A percentile compares a stretch with the other conserved stretches of the same genome.
Evolutionary conservation across 225 moss, liverwort and hornwort species (phyloP).

Genomic region (Polytrichum formosum): DNA sequence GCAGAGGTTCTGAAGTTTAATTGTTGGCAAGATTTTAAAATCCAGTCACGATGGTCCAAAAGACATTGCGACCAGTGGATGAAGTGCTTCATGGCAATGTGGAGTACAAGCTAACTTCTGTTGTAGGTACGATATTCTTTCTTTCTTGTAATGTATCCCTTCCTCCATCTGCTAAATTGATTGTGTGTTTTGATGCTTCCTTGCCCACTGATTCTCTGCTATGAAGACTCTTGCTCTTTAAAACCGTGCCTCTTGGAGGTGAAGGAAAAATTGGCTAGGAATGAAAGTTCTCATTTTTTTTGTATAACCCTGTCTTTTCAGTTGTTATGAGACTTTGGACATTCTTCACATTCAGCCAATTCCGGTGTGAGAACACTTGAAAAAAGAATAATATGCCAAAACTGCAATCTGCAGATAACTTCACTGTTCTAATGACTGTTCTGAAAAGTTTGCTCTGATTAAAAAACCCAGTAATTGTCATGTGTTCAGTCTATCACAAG

Average conservation of each 20-base stretch:
- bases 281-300: not conserved
- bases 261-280: too few relatives aligned
- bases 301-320: not conserved
- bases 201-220: not conserved
- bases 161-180: not conserved
- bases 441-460: too few relatives aligned
- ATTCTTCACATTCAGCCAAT: not conserved
- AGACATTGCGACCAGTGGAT: constrained; percentile 54
- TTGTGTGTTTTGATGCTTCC: not conserved
- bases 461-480: too few relatives aligned
- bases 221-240: too few relatives aligned
- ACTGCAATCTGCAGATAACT: too few relatives aligned
- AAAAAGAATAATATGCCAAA: not conserved
- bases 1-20: not conserved
- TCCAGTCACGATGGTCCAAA: constrained; percentile 28
- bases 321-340: not conserved
- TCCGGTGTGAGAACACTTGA: not conserved
- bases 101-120: constrained; percentile 33
- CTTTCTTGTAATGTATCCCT: too few relatives aligned
- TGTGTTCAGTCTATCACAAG: not conserved
- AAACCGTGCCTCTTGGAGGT: not conserved
- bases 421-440: too few relatives aligned
- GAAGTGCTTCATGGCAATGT: constrained; percentile 51
- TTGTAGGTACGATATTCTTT: constrained; percentile 35
- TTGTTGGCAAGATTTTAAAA: not conserved